Evolutionary conservation across 495 filamentous ascomycete species (phyloP).

Genomic region (Gamarada debralockiae): DNA sequence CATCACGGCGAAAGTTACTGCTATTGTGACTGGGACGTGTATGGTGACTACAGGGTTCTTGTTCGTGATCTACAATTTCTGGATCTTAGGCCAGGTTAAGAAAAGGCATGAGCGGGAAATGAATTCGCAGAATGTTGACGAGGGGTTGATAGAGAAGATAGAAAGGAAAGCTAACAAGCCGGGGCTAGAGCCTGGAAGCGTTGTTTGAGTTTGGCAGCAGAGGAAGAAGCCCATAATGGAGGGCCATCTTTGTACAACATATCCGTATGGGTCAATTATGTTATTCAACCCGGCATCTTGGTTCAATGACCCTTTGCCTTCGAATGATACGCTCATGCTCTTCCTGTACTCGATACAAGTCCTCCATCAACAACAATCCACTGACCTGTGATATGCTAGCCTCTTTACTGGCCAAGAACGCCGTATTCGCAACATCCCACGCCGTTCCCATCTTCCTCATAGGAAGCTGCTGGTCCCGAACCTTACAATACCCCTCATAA

Average conservation of each 20-base stretch:
- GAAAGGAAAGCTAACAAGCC: conserved; percentile 14
- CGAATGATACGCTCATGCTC: conserved; percentile 5
- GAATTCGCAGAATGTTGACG: conserved; percentile 5
- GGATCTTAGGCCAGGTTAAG: conserved; percentile 28
- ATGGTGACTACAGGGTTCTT: conserved; percentile 22
- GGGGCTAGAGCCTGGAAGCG: conserved; percentile 17
- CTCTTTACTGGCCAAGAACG: conserved; percentile 47
- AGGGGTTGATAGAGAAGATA: conserved; percentile 17
- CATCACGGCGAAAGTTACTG: conserved; percentile 39
- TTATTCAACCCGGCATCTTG: neutral
- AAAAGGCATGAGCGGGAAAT: conserved; percentile 22
- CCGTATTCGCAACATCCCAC: conserved; percentile 50
- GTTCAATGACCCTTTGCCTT: neutral
- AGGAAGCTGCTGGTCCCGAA: conserved; percentile 29
- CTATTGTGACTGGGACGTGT: conserved; percentile 24
- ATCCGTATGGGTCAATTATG: neutral
- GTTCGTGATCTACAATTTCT: conserved; percentile 35
- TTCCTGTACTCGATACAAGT: conserved; percentile 22
- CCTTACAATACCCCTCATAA: conserved; percentile 29
- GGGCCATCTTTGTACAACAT: neutral
- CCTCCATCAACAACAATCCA: conserved; percentile 48
- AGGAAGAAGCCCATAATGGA: neutral
- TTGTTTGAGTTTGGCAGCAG: conserved; percentile 9
- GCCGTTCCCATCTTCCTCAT: conserved; percentile 28
- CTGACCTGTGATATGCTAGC: no score